Evolutionary conservation across 345 rosid species (phyloP).

Genomic region (Syzygium oleosum): DNA sequence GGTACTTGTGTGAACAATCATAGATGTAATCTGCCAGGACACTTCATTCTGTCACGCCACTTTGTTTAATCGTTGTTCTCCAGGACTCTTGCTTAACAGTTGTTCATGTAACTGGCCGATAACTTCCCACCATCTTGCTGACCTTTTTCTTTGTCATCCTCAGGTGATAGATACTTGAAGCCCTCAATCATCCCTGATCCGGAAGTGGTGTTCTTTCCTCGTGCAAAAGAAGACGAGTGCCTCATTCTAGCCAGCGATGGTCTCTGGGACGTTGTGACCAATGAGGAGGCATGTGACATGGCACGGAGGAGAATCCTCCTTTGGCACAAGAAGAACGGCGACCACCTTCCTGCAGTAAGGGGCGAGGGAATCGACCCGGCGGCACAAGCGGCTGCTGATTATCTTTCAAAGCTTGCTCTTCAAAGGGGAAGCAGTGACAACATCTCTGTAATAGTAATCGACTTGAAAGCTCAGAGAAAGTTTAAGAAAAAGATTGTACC

Average conservation of each 20-base stretch:
- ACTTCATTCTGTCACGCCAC: neutral
- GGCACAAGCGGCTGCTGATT: slow-evolving; percentile 71
- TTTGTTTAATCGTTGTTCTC: neutral
- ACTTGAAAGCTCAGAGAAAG: slow-evolving; percentile 60
- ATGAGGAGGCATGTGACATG: slow-evolving; percentile 56
- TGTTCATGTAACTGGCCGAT: neutral
- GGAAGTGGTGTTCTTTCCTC: slow-evolving; percentile 43
- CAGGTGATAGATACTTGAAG: slow-evolving; percentile 69
- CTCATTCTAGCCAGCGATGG: slow-evolving; percentile 77
- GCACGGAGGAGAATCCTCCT: slow-evolving; percentile 52
- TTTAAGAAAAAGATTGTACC: slow-evolving; percentile 20
- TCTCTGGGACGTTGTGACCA: slow-evolving; percentile 72
- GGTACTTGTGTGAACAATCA: neutral
- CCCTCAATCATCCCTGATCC: slow-evolving; percentile 76
- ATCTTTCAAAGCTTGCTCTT: slow-evolving; percentile 54
- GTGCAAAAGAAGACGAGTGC: slow-evolving; percentile 64
- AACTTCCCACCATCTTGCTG: neutral
- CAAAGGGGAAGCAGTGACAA: slow-evolving; percentile 82
- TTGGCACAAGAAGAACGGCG: slow-evolving; percentile 57
- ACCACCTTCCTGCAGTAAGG: slow-evolving; percentile 13
- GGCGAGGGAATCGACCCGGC: slow-evolving; percentile 49
- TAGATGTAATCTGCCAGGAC: neutral
- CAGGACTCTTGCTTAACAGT: neutral
- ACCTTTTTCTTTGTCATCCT: neutral
- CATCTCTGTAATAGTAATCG: slow-evolving; percentile 60